phyloP scores from a whole-genome alignment of 495 filamentous ascomycete genomes.

The Neurospora sp. region DNA sequence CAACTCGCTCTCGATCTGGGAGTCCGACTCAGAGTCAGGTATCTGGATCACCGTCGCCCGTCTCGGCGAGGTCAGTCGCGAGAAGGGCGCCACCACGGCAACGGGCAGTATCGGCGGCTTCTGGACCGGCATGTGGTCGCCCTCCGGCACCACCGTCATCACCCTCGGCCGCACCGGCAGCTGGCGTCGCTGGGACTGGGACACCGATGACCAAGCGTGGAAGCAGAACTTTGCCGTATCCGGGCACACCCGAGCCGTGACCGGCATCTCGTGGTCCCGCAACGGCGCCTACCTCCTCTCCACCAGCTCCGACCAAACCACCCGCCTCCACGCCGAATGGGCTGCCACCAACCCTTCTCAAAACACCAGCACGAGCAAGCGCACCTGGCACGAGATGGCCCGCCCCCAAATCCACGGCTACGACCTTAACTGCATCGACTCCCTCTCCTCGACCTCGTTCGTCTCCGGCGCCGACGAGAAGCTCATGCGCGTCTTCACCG shows the following conservation, averaged over 20 bases:
- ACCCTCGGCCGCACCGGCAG: conserved; percentile 85
- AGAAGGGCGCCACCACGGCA: conserved; percentile 90
- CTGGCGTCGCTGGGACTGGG: conserved; percentile 71
- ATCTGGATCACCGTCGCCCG: conserved; percentile 80
- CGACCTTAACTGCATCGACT: conserved; percentile 87
- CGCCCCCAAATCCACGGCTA: conserved; percentile 97
- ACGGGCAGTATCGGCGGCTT: conserved; percentile 93
- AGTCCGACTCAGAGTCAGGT: conserved; percentile 67
- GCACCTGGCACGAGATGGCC: conserved; percentile 89
- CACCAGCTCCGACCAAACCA: conserved; percentile 87
- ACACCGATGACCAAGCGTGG: conserved; percentile 51
- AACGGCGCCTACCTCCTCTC: conserved; percentile 79
- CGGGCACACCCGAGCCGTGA: conserved; percentile 73
- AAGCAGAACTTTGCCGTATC: conserved; percentile 63
- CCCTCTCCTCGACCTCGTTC: conserved; percentile 59
- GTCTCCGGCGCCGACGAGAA: conserved; percentile 98
- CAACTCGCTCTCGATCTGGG: conserved; percentile 89
- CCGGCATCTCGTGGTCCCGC: conserved; percentile 73
- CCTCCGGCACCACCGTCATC: conserved; percentile 59
- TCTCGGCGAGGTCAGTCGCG: conserved; percentile 84
- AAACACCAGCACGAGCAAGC: conserved; percentile 16
- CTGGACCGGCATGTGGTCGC: conserved; percentile 92
- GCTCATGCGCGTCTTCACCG: conserved; percentile 84
- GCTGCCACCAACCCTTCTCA: conserved; percentile 11
- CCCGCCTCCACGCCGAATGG: conserved; percentile 87